phyloP scores from a whole-genome alignment of 2,329 filamentous ascomycete genomes.

The Epichloe sp. region DNA sequence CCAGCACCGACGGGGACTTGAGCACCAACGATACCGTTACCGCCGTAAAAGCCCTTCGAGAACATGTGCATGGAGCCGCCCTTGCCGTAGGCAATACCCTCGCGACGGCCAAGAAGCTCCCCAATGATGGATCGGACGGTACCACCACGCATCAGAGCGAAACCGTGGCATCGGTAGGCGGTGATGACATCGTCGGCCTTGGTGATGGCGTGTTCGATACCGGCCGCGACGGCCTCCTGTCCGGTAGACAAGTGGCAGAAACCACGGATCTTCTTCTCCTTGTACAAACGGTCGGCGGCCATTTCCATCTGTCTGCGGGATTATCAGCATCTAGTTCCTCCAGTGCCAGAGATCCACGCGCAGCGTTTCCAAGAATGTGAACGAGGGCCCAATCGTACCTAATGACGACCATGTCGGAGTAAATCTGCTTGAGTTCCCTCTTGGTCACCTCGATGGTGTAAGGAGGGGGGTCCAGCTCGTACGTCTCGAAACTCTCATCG shows the following conservation, averaged over 20 bases:
- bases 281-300: constrained; percentile 97
- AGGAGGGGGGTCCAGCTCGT: constrained; percentile 94
- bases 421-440: constrained; percentile 97
- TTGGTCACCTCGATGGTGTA: constrained; percentile 92
- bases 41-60: constrained; percentile 91
- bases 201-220: constrained; percentile 91
- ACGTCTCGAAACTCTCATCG: constrained; percentile 98
- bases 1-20: constrained; percentile 96
- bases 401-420: constrained; percentile 90
- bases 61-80: constrained; percentile 99
- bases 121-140: constrained; percentile 87
- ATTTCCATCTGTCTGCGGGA: constrained; percentile 88
- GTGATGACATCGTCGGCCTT: constrained; percentile 92
- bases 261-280: constrained; percentile 99
- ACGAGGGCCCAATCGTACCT: constrained; percentile 46
- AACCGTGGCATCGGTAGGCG: constrained; percentile 97
- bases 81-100: constrained; percentile 97
- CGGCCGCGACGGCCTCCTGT: constrained; percentile 92
- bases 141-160: constrained; percentile 89
- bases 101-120: constrained; percentile 85
- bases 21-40: constrained; percentile 97
- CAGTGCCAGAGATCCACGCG: neutral
- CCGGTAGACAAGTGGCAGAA: constrained; percentile 98
- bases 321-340: constrained; percentile 16
- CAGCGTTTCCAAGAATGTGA: neutral